Base-by-base conservation (phyloP, 208 protist species). In the Crithidia thermophila region DNA sequence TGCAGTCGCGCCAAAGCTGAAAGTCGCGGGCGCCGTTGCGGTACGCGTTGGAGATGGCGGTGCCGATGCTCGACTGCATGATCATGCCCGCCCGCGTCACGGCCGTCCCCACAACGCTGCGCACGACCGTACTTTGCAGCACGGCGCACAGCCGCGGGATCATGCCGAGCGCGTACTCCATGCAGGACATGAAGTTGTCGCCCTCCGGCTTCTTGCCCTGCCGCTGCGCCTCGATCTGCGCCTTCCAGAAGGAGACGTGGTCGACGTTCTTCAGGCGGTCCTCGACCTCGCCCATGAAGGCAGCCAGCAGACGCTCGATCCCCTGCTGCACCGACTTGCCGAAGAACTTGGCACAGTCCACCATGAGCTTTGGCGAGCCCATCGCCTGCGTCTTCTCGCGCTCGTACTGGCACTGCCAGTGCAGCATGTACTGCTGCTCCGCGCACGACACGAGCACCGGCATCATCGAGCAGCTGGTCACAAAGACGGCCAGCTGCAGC, bases 341-440 rank as follows among this genome's bases (percentile, higher is more conserved):
- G 79, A 94, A 96, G 63, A 91, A 79, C 20, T 79, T 79, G 18
- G 84, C 87, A 13, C 77, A 85, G n/a, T 75, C 56, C 20, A 74
- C 74, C 49, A 96, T 79, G 18, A 94, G 78, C 66, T 81, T 78
- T 10, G 91, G 91, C 43, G 76, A 50, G 2, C 88, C 91, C 50
- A 96, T 73, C 36, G 77, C 53, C 69, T 96, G 83, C 28, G 72
- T 53, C 68, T 70, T 78, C 30, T 77, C 75, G 9, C 81, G 77
- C 64, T 78, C 80, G 57, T 88, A 89, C 57, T 86, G 75, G 36
- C 82, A 81, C 18, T 74, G 77, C 88, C 91, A 96, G 50, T 79
- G 72, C 36, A 94, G 77, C 61, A 94, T 81, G 72, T 94, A 94
- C 69, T 92, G 81, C 77, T 96, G 91, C 80, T 96, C 88, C 23